These are phyloP conservation scores for Lithohypha guttulata DNA, from an alignment of 2,329 filamentous ascomycete species.

Conservation along the genomic window DNA sequence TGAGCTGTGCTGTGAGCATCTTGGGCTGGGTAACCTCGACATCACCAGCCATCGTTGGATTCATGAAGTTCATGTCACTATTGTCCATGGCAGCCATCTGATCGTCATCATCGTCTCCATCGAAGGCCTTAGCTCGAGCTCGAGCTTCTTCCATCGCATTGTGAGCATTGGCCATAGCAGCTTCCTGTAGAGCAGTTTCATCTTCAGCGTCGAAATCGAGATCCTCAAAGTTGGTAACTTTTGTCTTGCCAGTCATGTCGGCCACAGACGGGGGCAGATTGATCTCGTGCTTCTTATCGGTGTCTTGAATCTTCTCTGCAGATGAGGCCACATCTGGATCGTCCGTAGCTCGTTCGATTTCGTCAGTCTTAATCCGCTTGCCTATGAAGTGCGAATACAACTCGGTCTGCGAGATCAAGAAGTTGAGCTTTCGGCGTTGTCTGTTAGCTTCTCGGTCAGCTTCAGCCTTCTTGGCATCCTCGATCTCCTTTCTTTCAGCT, in stretches of 20 bases:
- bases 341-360: slow-evolving; percentile 82
- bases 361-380: slow-evolving; percentile 96
- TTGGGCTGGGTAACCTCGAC: slow-evolving; percentile 91
- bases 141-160: slow-evolving; percentile 91
- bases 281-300: slow-evolving; percentile 32
- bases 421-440: slow-evolving; percentile 98
- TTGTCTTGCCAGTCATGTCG: slow-evolving; percentile 41
- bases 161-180: slow-evolving; percentile 90
- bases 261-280: slow-evolving; percentile 38
- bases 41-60: slow-evolving; percentile 86
- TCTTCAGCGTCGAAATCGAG: slow-evolving; percentile 94
- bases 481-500: slow-evolving; percentile 89
- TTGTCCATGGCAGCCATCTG: slow-evolving; percentile 70
- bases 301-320: slow-evolving; percentile 23
- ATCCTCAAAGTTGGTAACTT: slow-evolving; percentile 88
- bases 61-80: slow-evolving; percentile 99
- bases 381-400: slow-evolving; percentile 99
- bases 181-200: slow-evolving; percentile 66
- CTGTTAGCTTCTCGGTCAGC: slow-evolving; percentile 94
- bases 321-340: slow-evolving; percentile 58
- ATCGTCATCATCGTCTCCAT: slow-evolving; percentile 44
- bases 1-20: slow-evolving; percentile 84
- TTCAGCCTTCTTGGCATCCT: slow-evolving; percentile 92
- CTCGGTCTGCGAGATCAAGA: slow-evolving; percentile 97
- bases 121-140: slow-evolving; percentile 85